phyloP scores from a whole-genome alignment of 805 yeast species.

The Teunomyces aglyptinius region DNA sequence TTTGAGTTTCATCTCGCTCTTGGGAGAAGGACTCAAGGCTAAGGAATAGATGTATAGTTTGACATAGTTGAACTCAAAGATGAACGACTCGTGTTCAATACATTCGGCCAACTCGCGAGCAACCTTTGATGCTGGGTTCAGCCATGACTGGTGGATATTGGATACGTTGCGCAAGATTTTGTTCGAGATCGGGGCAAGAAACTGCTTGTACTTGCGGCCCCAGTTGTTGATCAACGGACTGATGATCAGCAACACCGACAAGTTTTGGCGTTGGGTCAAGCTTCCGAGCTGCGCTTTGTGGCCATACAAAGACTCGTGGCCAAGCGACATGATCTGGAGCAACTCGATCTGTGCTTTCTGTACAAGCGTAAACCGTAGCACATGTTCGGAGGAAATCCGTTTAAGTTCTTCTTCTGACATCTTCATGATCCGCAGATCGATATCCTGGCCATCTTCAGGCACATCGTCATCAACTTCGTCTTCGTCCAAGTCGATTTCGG shows the following conservation, averaged over 20 bases:
- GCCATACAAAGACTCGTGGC: slow-evolving; percentile 80
- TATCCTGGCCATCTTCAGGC: slow-evolving; percentile 23
- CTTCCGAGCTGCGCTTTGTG: slow-evolving; percentile 54
- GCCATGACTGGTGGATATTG: slow-evolving; percentile 20
- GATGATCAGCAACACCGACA: slow-evolving; percentile 68
- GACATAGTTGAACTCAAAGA: slow-evolving; percentile 82
- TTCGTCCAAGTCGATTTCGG: slow-evolving; percentile 59
- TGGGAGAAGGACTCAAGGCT: slow-evolving; percentile 54
- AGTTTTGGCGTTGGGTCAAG: slow-evolving; percentile 58
- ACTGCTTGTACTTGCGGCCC: slow-evolving; percentile 60
- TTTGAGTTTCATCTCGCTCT: slow-evolving; percentile 15
- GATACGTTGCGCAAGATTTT: slow-evolving; percentile 32
- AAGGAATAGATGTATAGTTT: slow-evolving; percentile 80
- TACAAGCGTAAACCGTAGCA: slow-evolving; percentile 51
- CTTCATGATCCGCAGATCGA: slow-evolving; percentile 26
- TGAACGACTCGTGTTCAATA: slow-evolving; percentile 66
- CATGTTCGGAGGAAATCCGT: slow-evolving; percentile 22
- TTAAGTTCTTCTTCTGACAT: slow-evolving; percentile 35
- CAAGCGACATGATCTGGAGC: slow-evolving; percentile 73
- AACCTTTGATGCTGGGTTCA: slow-evolving; percentile 33
- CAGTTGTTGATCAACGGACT: slow-evolving; percentile 78
- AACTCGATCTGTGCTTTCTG: slow-evolving; percentile 82
- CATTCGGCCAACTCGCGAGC: slow-evolving; percentile 37
- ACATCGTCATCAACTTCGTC: slow-evolving; percentile 40
- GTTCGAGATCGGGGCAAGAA: slow-evolving; percentile 42